Evolutionary conservation across 23 red algal genomes (phyloP), one percentile per base, ranked within the genome.

Genomic region (Gracilaria vermiculophylla): DNA sequence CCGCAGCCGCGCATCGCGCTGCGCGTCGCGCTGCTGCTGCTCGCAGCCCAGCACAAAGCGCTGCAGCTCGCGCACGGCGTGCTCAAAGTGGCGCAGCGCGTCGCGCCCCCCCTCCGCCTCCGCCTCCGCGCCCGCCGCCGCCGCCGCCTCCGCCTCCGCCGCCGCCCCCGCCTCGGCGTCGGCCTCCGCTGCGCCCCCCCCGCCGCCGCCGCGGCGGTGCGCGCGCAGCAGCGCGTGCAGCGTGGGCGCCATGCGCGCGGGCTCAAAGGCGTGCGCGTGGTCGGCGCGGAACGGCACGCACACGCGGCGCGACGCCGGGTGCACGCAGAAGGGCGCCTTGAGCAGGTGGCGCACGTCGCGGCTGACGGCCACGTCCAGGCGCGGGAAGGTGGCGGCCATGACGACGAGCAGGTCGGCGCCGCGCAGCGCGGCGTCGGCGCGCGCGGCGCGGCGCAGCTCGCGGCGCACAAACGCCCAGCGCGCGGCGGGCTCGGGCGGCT

Each of bases 301-400:
- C 33, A 98, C 92, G 24, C 92, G 73, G 16, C 88, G 81, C 15
- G 96, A 95, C 92, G 94, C 94, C 17, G 96, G 96, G 72, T 98
- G 96, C 39, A 98, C 85, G 62, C 92, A 95, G 66, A 98, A 98
- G 32, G 96, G 96, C 66, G 89, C 86, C 61, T 98, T 98, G 40
- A 98, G 91, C 31, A 98, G 78, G 83, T 98, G 96, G 56, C 90
- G 87, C 19, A 92, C 84, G 31, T 98, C 91, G 66, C 77, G 71
- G 29, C 83, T 94, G 24, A 98, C 96, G 42, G 94, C 88, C 48
- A 93, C 85, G 77, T 98, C 96, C 65, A 98, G 80, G 31, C 96
- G 71, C 28, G 96, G 96, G 76, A 95, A 98, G 41, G 92, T 91
- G 74, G 93, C 78, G 15, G 80, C 67, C 37, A 56, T 14, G 21